Conservation (phyloP, 495 filamentous ascomycete species). For the Monascus purpureus region DNA sequence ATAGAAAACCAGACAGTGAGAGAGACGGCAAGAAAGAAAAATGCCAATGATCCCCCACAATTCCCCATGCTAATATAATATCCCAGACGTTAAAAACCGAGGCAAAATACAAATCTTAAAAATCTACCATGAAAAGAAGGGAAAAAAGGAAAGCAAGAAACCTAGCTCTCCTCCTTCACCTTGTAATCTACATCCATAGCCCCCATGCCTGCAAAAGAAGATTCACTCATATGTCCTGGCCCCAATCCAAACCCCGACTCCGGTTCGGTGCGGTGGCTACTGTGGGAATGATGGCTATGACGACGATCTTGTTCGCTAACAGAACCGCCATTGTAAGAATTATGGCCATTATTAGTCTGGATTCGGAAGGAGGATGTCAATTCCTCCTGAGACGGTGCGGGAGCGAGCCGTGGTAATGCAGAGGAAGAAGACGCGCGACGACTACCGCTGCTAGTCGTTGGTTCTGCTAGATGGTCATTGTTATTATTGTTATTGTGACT, state of each 20-base stretch:
- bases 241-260: too few species aligned
- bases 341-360: too few species aligned
- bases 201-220: too few species aligned
- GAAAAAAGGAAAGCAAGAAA: constrained; percentile 8
- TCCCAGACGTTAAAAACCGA: too few species aligned
- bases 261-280: too few species aligned
- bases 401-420: constrained; percentile 21
- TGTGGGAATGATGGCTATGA: too few species aligned
- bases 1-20: too few species aligned
- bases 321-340: too few species aligned
- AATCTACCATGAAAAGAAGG: constrained; percentile 6
- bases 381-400: constrained; percentile 25
- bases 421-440: constrained; percentile 4
- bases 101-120: too few species aligned
- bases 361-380: constrained; percentile 30
- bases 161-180: constrained; percentile 19
- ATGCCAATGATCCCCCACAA: neutral
- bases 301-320: too few species aligned
- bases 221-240: too few species aligned
- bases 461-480: neutral
- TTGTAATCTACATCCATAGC: constrained; percentile 32
- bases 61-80: too few species aligned
- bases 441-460: neutral
- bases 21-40: constrained; percentile 6
- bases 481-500: constrained; percentile 5